phyloP scores from a whole-genome alignment of 768 basidiomycete genomes.

The Hysterangium stoloniferum region DNA sequence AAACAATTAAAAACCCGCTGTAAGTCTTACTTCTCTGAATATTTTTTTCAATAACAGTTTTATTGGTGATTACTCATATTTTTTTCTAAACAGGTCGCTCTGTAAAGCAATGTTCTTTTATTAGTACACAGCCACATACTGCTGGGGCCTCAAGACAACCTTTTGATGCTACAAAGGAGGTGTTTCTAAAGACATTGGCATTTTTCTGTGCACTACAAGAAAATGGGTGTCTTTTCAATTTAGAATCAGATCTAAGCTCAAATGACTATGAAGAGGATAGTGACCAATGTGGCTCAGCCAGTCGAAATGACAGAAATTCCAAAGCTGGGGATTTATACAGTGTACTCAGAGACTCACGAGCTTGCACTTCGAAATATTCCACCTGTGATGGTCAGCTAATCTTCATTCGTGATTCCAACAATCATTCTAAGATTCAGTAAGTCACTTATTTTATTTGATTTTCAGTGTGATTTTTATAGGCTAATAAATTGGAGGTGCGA shows the following conservation, averaged over 20 bases:
- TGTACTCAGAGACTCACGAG: neutral
- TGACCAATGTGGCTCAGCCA: neutral
- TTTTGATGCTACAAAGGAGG: neutral
- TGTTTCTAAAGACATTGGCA: conserved; percentile 19
- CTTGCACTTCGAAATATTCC: neutral
- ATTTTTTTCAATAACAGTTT: neutral
- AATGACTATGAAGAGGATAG: neutral
- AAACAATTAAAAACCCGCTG: neutral
- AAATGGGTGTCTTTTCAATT: conserved; percentile 17
- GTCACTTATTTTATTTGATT: conserved; percentile 17
- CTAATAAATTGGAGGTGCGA: conserved; percentile 8
- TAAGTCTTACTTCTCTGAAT: neutral
- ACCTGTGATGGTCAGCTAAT: neutral
- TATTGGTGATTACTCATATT: too few species aligned
- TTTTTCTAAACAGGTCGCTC: conserved; percentile 3
- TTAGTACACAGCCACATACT: neutral
- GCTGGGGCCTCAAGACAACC: neutral
- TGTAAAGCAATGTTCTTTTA: conserved; percentile 7
- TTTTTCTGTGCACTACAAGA: conserved; percentile 18
- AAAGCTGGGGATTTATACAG: conserved; percentile 10
- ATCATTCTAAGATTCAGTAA: conserved; percentile 17
- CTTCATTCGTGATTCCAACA: conserved; percentile 10
- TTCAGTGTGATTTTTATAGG: conserved; percentile 4
- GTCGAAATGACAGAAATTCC: too few species aligned
- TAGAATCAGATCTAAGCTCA: neutral